Evolutionary conservation across 2,329 filamentous ascomycete genomes (phyloP).

Genomic region (Fusarium sp.): DNA sequence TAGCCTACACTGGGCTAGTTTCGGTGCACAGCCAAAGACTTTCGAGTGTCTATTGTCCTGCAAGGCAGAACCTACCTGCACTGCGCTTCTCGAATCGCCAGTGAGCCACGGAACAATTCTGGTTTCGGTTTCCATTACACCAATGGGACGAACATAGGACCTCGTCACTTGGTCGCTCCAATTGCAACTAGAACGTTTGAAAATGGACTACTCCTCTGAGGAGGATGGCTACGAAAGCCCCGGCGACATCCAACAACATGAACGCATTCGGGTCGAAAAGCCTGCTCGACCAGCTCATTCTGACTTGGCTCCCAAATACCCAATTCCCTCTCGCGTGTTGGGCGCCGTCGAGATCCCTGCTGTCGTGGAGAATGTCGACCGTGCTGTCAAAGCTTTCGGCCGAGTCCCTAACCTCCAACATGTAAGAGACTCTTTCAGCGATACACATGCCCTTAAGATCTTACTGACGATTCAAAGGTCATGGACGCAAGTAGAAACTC

Average conservation of each 20-base stretch:
- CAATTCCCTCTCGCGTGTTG: conserved; percentile 54
- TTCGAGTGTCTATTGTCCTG: conserved; percentile 27
- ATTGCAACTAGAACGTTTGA: not conserved
- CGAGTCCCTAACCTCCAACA: conserved; percentile 57
- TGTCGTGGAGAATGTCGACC: conserved; percentile 61
- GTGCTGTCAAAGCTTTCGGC: conserved; percentile 61
- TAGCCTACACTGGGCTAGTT: conserved; percentile 13
- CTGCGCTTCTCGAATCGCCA: not conserved
- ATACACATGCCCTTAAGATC: not conserved
- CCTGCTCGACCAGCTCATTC: conserved; percentile 17
- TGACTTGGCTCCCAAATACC: conserved; percentile 53
- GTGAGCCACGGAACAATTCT: not conserved
- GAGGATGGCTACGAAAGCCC: conserved; percentile 44
- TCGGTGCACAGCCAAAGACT: conserved; percentile 6
- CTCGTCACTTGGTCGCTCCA: too few species aligned
- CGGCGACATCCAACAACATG: conserved; percentile 27
- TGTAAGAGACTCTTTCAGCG: conserved; percentile 48
- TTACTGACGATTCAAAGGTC: conserved; percentile 55
- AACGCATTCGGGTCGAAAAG: conserved; percentile 17
- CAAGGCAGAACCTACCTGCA: conserved; percentile 20
- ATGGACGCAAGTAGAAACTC: conserved; percentile 66
- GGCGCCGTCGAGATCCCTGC: conserved; percentile 62
- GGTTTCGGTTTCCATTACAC: not conserved
- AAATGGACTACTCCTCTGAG: conserved; percentile 36
- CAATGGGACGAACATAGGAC: not conserved